Conservation (phyloP, 129 eudicot species). For the Artemisia argyi region DNA sequence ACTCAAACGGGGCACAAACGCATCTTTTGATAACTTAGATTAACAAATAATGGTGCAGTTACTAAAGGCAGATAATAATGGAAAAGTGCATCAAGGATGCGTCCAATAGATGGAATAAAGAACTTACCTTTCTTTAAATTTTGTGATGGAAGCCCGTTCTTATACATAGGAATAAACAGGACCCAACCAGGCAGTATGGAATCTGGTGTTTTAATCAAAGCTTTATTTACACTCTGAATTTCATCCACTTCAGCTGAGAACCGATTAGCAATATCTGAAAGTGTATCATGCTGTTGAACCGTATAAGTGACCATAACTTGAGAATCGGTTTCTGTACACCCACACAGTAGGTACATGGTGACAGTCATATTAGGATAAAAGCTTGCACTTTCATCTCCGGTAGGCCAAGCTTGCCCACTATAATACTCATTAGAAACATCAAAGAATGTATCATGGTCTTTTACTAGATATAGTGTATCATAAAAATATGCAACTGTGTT, state of each 20-base stretch:
- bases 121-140: slow-evolving; percentile 31
- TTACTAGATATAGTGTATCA: slow-evolving; percentile 44
- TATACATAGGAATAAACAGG: slow-evolving; percentile 64
- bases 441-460: slow-evolving; percentile 39
- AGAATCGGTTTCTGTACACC: slow-evolving; percentile 52
- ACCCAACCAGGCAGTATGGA: slow-evolving; percentile 54
- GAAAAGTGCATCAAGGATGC: not conserved
- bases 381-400: slow-evolving; percentile 33
- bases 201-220: slow-evolving; percentile 33
- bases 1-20: too few species aligned
- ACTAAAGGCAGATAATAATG: not conserved
- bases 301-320: slow-evolving; percentile 68
- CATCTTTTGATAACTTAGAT: too few species aligned
- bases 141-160: slow-evolving; percentile 41
- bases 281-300: slow-evolving; percentile 56
- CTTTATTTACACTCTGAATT: slow-evolving; percentile 43
- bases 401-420: slow-evolving; percentile 69
- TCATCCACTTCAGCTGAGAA: slow-evolving; percentile 55
- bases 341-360: slow-evolving; percentile 65
- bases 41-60: too few species aligned
- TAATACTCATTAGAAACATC: slow-evolving; percentile 48
- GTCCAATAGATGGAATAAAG: not conserved
- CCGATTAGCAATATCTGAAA: slow-evolving; percentile 46
- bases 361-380: slow-evolving; percentile 14
- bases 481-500: slow-evolving; percentile 60